These are phyloP conservation scores for Boletus sp. DNA, from an alignment of 1,284 basidiomycete species.

Conservation along the genomic window DNA sequence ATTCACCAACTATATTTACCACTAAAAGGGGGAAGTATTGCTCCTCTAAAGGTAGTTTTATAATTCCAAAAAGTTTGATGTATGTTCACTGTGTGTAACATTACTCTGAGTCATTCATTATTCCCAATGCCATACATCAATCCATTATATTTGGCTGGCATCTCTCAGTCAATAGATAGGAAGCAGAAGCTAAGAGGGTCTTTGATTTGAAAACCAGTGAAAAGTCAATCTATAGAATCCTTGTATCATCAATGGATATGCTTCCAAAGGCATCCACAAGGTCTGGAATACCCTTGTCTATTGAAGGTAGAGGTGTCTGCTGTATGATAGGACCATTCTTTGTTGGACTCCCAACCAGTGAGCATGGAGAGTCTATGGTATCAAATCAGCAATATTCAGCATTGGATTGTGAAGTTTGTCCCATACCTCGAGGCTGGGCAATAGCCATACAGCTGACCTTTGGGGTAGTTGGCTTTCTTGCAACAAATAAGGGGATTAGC, in stretches of 20 bases:
- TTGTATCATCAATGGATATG: slow-evolving; percentile 11
- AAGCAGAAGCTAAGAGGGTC: background rate
- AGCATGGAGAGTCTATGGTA: slow-evolving; percentile 19
- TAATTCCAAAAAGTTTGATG: too few species aligned
- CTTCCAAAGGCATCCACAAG: slow-evolving; percentile 11
- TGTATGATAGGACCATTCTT: background rate
- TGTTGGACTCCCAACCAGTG: slow-evolving; percentile 1
- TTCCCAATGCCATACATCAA: too few species aligned
- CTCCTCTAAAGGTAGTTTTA: too few species aligned
- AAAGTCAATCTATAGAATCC: background rate
- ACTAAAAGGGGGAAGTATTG: too few species aligned
- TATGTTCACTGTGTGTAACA: background rate
- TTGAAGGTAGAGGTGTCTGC: background rate
- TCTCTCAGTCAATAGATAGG: background rate
- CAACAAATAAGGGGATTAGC: slow-evolving; percentile 52
- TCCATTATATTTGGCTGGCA: too few species aligned
- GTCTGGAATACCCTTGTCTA: background rate
- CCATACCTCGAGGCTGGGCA: slow-evolving; percentile 43
- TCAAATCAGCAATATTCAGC: background rate
- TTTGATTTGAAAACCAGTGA: background rate
- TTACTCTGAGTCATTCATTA: too few species aligned
- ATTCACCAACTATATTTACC: too few species aligned
- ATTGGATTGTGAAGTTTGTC: background rate
- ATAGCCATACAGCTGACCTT: slow-evolving; percentile 47
- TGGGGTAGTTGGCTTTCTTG: slow-evolving; percentile 36